Evolutionary conservation across 805 yeast genomes (phyloP).

Genomic region (Lipomyces yamanashiensis): DNA sequence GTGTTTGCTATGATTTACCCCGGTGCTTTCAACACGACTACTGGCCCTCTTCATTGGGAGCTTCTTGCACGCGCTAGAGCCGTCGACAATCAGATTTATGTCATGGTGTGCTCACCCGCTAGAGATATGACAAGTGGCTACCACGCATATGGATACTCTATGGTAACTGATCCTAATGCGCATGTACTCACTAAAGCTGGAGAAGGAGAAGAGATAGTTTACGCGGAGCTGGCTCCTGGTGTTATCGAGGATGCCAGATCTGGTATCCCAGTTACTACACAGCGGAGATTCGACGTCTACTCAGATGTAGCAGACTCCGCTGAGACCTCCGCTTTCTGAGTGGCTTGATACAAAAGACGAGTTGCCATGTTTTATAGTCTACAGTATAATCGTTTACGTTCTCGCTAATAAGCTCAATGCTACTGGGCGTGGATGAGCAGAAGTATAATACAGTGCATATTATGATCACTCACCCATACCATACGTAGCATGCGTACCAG

Average conservation of each 20-base stretch:
- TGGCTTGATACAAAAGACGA: background rate
- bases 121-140: constrained; percentile 86
- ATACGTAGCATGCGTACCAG: background rate
- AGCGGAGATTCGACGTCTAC: constrained; percentile 73
- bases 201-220: constrained; percentile 74
- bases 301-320: constrained; percentile 48
- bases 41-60: constrained; percentile 93
- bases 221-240: constrained; percentile 72
- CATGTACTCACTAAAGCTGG: constrained; percentile 75
- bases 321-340: constrained; percentile 14
- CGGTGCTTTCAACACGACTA: constrained; percentile 88
- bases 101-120: constrained; percentile 90
- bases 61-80: constrained; percentile 81
- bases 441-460: no score
- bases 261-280: constrained; percentile 70
- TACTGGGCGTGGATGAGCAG: background rate
- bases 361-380: no score
- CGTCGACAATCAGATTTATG: constrained; percentile 83
- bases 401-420: background rate
- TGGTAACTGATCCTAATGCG: constrained; percentile 95
- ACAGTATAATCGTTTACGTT: background rate
- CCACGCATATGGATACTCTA: constrained; percentile 85
- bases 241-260: constrained; percentile 60
- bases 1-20: constrained; percentile 83
- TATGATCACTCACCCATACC: background rate